Base-by-base conservation (phyloP, 768 basidiomycete genomes). In the Termitomyces sp. region DNA sequence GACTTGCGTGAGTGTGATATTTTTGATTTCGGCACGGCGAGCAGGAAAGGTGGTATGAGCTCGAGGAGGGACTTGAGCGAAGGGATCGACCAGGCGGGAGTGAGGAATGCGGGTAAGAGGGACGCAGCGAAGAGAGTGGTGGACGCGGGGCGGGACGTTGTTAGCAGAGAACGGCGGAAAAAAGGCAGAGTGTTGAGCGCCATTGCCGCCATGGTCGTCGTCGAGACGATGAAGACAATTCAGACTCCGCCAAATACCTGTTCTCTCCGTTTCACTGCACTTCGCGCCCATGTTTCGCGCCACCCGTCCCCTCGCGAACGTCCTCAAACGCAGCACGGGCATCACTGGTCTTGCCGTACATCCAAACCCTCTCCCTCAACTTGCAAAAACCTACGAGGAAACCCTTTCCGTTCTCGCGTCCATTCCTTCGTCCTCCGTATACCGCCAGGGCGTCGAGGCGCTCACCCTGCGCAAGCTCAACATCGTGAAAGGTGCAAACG, bases 1-100 rank as follows among this genome's bases (percentile, higher is more conserved):
- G 88, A 81, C 71, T 98, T 98, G 51, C 91, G 80, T 21, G 92
- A 94, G 72, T 98, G 94, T 0, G 94, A 94, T 11, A 85, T 81
- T 73, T 95, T 95, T 69, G 88, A 89, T 74, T 98, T 98, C 25
- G 96, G 96, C 2, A 96, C 96, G 25, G 94, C 94, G 42, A 94
- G 82, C 19, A 98, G 75, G 69, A 95, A 85, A 0, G 94, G 80
- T 12, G 95, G 95, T 59, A 98, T 80, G 43, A 97, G 81, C 60
- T 95, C 91, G 40, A 78, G 70, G 28, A 80, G 63, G 16, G 78
- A 77, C 44, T 71, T 71, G 19, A 77, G 62, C 9, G 76, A 70
- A 16, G 77, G 76, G 47, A 75, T 62, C 55, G 71, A 63, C 76
- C 73, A 74, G 62, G 54, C 56, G 50, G 66, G 66, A 69, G 62